Evolutionary conservation across 257 asterid genomes (phyloP).

Genomic region (Coffea canephora): DNA sequence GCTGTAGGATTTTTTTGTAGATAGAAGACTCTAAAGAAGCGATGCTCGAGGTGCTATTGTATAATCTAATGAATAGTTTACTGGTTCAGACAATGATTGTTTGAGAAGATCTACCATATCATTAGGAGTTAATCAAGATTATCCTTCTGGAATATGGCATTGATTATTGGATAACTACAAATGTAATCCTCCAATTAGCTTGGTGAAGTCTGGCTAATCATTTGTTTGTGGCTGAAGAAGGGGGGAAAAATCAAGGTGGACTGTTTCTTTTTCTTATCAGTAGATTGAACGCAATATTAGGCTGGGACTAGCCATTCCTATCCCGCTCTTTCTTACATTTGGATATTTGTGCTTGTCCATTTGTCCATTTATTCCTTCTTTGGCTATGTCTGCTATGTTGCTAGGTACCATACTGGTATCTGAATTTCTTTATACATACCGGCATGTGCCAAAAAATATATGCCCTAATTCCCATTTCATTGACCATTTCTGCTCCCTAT

Average conservation of each 20-base stretch:
- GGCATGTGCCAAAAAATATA: background rate
- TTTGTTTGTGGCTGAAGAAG: background rate
- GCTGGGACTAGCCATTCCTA: background rate
- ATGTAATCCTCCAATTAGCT: background rate
- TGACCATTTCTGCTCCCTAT: background rate
- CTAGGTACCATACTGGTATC: background rate
- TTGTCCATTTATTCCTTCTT: background rate
- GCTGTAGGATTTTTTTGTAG: background rate
- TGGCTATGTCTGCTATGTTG: background rate
- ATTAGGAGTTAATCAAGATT: constrained; percentile 3
- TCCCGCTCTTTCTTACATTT: background rate
- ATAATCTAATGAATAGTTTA: background rate
- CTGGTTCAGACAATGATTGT: background rate
- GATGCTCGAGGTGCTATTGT: background rate
- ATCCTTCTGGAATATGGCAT: background rate
- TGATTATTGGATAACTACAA: background rate
- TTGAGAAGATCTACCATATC: background rate
- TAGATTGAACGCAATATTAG: background rate
- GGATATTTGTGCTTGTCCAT: background rate
- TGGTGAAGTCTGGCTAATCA: background rate
- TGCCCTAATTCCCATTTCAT: background rate
- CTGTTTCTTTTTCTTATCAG: background rate
- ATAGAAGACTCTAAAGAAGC: background rate
- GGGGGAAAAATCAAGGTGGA: background rate
- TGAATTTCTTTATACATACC: background rate